Percentiles rank a stretch among this genome's conserved stretches.
Conservation (phyloP, 2,329 filamentous ascomycete genomes). For the Malbranchea cinnamomea region DNA sequence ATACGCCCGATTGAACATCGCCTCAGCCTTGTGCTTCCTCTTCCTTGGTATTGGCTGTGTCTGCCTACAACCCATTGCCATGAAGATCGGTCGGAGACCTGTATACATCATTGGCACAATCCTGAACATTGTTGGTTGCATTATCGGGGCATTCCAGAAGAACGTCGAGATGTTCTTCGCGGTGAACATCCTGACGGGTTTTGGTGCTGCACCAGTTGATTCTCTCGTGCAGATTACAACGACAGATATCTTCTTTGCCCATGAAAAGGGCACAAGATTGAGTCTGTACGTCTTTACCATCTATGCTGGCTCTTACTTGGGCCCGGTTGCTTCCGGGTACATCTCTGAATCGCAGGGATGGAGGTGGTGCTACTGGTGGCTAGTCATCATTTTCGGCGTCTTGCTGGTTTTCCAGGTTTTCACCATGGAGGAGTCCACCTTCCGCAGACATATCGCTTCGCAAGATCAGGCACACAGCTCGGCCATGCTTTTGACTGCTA, state of each 20-base stretch:
- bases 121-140: constrained; percentile 7
- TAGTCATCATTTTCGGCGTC: constrained; percentile 25
- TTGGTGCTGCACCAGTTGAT: constrained; percentile 35
- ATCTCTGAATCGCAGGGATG: constrained; percentile 30
- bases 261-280: constrained; percentile 30
- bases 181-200: constrained; percentile 6
- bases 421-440: constrained; percentile 47
- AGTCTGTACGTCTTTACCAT: constrained; percentile 32
- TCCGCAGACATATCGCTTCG: constrained; percentile 19
- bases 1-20: constrained; percentile 7
- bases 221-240: constrained; percentile 34
- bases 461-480: constrained; percentile 4
- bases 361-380: constrained; percentile 38
- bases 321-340: constrained; percentile 15
- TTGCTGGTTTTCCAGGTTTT: constrained; percentile 36
- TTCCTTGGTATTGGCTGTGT: constrained; percentile 9
- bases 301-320: constrained; percentile 31
- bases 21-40: constrained; percentile 7
- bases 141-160: constrained; percentile 7
- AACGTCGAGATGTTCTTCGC: constrained; percentile 6
- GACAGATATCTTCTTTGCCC: constrained; percentile 32
- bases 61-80: constrained; percentile 8
- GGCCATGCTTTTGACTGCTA: background rate
- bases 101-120: constrained; percentile 8
- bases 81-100: constrained; percentile 10